Evolutionary conservation across 257 asterid genomes (phyloP).

Genomic region (Solanum gracilifrons): DNA sequence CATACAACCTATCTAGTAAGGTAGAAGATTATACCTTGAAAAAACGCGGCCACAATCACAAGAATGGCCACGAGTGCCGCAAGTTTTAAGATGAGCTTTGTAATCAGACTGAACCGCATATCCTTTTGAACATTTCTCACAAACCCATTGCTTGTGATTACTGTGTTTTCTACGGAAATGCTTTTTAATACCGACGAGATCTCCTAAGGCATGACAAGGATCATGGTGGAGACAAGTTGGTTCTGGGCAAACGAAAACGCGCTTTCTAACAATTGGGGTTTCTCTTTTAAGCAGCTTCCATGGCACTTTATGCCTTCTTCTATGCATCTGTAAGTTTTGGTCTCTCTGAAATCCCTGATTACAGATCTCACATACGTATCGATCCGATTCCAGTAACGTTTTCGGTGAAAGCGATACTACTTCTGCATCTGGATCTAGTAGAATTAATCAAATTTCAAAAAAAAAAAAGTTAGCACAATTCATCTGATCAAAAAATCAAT

Average conservation of each 20-base stretch:
- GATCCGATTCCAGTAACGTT: constrained; percentile 72
- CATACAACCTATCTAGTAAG: not conserved
- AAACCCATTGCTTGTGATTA: constrained; percentile 42
- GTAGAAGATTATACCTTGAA: constrained; percentile 17
- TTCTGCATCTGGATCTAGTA: constrained; percentile 85
- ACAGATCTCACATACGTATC: constrained; percentile 95
- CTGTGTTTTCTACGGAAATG: constrained; percentile 43
- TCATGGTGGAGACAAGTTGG: constrained; percentile 42
- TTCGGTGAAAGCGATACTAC: constrained; percentile 77
- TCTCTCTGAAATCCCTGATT: constrained; percentile 88
- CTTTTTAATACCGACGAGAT: constrained; percentile 45
- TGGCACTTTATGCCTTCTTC: constrained; percentile 82
- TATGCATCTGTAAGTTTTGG: constrained; percentile 90
- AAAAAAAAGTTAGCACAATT: not conserved
- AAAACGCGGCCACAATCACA: constrained; percentile 51
- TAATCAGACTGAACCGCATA: constrained; percentile 50
- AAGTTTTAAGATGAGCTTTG: constrained; percentile 48
- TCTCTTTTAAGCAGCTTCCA: constrained; percentile 89
- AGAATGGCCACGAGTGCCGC: constrained; percentile 45
- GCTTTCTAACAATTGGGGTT: constrained; percentile 24
- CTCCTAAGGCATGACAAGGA: constrained; percentile 46
- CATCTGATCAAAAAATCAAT: not conserved
- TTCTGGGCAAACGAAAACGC: constrained; percentile 47
- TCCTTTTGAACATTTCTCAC: constrained; percentile 41
- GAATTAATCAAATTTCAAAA: not conserved